Conservation (phyloP, 192 early-diverging fungal genomes). For the Backusella morwellensis region DNA sequence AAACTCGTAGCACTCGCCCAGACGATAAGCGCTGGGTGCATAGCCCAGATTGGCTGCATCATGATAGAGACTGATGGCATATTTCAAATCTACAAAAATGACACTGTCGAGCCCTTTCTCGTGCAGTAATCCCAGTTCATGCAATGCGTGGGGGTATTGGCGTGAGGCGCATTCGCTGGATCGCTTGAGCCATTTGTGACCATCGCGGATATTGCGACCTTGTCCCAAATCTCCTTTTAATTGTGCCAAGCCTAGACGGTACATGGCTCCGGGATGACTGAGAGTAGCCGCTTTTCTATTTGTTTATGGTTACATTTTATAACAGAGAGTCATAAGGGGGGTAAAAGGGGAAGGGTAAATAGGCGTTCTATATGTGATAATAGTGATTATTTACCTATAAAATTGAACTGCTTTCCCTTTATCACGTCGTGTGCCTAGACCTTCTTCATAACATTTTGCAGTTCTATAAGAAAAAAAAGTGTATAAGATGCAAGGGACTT, state of each 20-base stretch:
- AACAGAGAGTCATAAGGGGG: neutral
- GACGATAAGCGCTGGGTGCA: slow-evolving; percentile 54
- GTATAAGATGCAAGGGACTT: neutral
- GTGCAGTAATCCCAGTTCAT: slow-evolving; percentile 54
- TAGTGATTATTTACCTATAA: too few relatives aligned
- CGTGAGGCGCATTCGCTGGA: slow-evolving; percentile 51
- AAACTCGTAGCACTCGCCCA: slow-evolving; percentile 62
- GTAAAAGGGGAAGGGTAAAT: neutral
- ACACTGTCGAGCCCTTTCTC: slow-evolving; percentile 55
- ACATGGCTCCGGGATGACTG: slow-evolving; percentile 65
- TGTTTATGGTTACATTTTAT: neutral
- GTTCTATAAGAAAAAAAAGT: slow-evolving; percentile 25
- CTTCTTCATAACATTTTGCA: slow-evolving; percentile 59
- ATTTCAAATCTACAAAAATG: slow-evolving; percentile 55
- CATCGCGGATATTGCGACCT: slow-evolving; percentile 48
- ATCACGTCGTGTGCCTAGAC: slow-evolving; percentile 56
- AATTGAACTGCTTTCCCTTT: slow-evolving; percentile 53
- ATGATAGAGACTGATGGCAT: slow-evolving; percentile 54
- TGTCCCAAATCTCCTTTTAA: slow-evolving; percentile 57
- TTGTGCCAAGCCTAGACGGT: slow-evolving; percentile 55
- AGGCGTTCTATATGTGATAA: neutral
- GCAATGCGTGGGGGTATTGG: slow-evolving; percentile 57
- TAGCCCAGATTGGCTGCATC: slow-evolving; percentile 69
- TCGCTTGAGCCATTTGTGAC: slow-evolving; percentile 57
- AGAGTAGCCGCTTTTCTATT: slow-evolving; percentile 60